Conservation (phyloP, 2,329 filamentous ascomycete genomes). For the Zymoseptoria ardabiliae region DNA sequence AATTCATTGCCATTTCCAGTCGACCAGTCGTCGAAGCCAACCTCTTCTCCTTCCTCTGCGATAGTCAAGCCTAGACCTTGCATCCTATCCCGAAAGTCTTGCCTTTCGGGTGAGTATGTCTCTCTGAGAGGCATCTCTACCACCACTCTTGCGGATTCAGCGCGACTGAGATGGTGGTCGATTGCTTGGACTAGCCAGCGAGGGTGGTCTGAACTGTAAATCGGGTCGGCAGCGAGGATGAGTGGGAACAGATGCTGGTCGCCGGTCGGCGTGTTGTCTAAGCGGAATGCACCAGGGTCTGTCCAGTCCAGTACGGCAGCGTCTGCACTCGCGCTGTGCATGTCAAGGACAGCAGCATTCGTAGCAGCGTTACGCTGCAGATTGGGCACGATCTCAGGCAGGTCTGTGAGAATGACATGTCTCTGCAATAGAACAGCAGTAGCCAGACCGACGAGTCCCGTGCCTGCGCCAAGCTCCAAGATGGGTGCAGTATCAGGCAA, state of each 20-base stretch:
- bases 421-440: conserved; percentile 65
- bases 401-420: conserved; percentile 68
- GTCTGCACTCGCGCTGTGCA: conserved; percentile 49
- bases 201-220: conserved; percentile 83
- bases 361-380: conserved; percentile 62
- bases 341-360: conserved; percentile 53
- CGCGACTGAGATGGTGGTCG: conserved; percentile 54
- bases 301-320: conserved; percentile 69
- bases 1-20: conserved; percentile 40
- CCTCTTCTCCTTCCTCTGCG: conserved; percentile 55
- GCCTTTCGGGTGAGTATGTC: conserved; percentile 57
- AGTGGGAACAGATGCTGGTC: conserved; percentile 41
- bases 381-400: conserved; percentile 77
- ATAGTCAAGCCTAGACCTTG: conserved; percentile 43
- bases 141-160: conserved; percentile 56
- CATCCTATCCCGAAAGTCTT: conserved; percentile 58
- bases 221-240: conserved; percentile 74
- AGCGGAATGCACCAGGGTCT: conserved; percentile 41
- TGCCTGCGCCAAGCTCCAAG: conserved; percentile 83
- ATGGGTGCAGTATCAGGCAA: conserved; percentile 24
- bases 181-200: conserved; percentile 65
- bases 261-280: conserved; percentile 7
- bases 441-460: conserved; percentile 81
- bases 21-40: conserved; percentile 68
- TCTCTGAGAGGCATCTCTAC: conserved; percentile 77